Evolutionary conservation across 805 yeast genomes (phyloP), one percentile per base, ranked within the genome.

Genomic region (Helenozyma rhizophorensis): DNA sequence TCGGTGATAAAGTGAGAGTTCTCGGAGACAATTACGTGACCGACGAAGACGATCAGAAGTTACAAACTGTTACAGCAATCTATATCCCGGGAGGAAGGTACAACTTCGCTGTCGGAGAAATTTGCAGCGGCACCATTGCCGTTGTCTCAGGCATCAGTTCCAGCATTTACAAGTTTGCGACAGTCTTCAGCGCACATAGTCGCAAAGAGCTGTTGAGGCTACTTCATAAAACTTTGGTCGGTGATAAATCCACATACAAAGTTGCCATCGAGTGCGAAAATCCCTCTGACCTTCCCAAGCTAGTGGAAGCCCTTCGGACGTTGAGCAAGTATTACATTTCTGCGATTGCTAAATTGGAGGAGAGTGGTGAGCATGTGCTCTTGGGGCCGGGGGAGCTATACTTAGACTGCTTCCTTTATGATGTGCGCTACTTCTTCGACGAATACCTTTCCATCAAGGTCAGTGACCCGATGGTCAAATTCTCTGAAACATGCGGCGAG

Each of bases 311-410:
- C 0, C 60, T 93, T 29, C 68, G 82, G 37, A 73, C 68, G 35
- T 60, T 84, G 18, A 72, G 72, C 46, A 74, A 72, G 43, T 63
- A 80, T 1, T 89, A 85, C 50, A 70, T 82, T 8, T 81, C 88
- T 3, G 67, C 78, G 23, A 70, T 70, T 14, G 63, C 84, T n/a
- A 76, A 72, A 42, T 86, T 83, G 1, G 96, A 87, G 53, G 95
- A 85, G 44, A 82, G 89, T 32, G 96, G 97, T 2, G 97, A 88
- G 47, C 86, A 83, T 52, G 78, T 79, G 1, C 54, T 93, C 0
- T 50, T 79, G 17, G 96, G 93, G 0, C 75, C 86, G 8, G 98
- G 98, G 6, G 97, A 93, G 51, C 48, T 90, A 12, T 86, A 85
- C 50, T 54, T 93, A 58, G 97, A 93, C 55, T 84, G 93, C 45